These are phyloP conservation scores for Patellifolia procumbens DNA, from an alignment of 179 eudicot genomes.

Conservation along the genomic window DNA sequence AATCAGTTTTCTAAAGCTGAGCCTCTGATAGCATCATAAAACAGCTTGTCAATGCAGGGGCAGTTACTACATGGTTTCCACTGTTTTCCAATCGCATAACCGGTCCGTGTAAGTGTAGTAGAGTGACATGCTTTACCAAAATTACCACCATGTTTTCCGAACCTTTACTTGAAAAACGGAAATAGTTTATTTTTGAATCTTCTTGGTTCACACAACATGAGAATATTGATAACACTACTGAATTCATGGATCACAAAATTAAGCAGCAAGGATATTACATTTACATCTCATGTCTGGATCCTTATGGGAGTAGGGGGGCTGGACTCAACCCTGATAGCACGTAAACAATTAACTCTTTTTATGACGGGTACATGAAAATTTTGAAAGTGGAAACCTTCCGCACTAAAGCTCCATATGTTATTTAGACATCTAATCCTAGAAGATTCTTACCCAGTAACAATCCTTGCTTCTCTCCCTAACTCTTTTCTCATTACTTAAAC, in stretches of 20 bases:
- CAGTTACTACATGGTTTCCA: not conserved
- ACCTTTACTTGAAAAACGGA: not conserved
- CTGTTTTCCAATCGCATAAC: not conserved
- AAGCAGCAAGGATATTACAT: not conserved
- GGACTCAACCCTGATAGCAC: too few species aligned
- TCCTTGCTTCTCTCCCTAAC: too few species aligned
- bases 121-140: not conserved
- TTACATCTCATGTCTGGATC: not conserved
- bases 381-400: too few species aligned
- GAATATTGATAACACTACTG: not conserved
- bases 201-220: not conserved
- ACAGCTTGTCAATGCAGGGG: not conserved
- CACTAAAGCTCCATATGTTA: too few species aligned
- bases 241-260: not conserved
- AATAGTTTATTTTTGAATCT: not conserved
- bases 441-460: too few species aligned
- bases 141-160: not conserved
- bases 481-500: too few species aligned
- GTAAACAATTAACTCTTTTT: too few species aligned
- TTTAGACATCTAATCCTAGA: too few species aligned
- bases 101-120: not conserved
- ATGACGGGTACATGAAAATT: too few species aligned
- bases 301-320: too few species aligned
- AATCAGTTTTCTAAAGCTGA: not conserved
- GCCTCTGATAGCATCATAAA: not conserved